A percentile compares a stretch with the other conserved stretches of the same genome.
Evolutionary conservation across 257 asterid genomes (phyloP).

Genomic region (Galeopsis tetrahit): DNA sequence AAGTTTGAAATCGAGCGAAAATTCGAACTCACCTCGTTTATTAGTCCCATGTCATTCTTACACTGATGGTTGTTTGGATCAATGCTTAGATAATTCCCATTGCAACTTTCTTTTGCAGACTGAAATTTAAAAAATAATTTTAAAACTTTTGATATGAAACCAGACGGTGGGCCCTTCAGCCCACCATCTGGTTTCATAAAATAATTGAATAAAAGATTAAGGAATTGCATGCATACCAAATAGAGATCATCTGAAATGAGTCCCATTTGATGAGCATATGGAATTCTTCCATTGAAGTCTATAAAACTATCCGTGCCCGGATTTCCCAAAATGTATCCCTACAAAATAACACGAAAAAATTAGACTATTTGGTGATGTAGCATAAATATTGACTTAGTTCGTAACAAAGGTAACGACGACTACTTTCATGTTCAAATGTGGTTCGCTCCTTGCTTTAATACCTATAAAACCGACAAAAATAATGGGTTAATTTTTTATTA

Average conservation of each 20-base stretch:
- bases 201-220: too few relatives aligned
- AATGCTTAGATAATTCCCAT: constrained; percentile 16
- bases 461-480: constrained; percentile 18
- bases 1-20: neutral
- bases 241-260: constrained; percentile 39
- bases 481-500: neutral
- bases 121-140: neutral
- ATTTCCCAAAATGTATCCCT: constrained; percentile 46
- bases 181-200: too few relatives aligned
- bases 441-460: constrained; percentile 20
- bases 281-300: constrained; percentile 25
- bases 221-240: constrained; percentile 22
- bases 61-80: constrained; percentile 32
- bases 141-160: too few relatives aligned
- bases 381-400: neutral
- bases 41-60: constrained; percentile 6
- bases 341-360: constrained; percentile 4
- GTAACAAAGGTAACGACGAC: too few relatives aligned
- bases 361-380: neutral
- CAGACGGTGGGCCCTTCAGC: too few relatives aligned
- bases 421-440: constrained; percentile 36
- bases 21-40: constrained; percentile 31
- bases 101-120: constrained; percentile 6
- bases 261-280: constrained; percentile 45
- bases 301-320: constrained; percentile 3